Evolutionary conservation across 306 rosid species (phyloP).

Genomic region (Pterocarpus santalinus): DNA sequence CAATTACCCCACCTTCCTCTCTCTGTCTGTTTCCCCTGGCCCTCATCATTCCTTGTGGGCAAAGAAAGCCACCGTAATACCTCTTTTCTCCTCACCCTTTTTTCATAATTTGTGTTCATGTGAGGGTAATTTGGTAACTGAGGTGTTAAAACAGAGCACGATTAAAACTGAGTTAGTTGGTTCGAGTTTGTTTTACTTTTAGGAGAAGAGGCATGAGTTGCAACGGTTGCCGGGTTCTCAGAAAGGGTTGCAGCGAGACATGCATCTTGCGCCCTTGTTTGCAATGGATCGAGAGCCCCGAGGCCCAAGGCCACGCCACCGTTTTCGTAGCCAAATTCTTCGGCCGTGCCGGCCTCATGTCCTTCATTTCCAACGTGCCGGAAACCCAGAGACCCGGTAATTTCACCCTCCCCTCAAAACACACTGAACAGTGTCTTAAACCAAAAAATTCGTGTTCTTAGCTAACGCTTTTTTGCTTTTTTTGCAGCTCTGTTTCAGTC

Average conservation of each 20-base stretch:
- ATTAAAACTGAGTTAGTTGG: neutral
- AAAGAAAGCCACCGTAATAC: neutral
- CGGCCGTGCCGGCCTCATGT: slow-evolving; percentile 98
- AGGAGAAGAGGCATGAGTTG: slow-evolving; percentile 71
- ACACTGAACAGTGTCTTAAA: too few species aligned
- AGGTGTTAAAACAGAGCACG: neutral
- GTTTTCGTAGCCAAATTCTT: slow-evolving; percentile 97
- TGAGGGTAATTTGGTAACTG: neutral
- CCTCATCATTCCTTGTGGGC: neutral
- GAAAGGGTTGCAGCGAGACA: slow-evolving; percentile 96
- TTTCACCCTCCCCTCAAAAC: neutral
- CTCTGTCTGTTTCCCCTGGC: neutral
- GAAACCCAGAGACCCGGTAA: slow-evolving; percentile 84
- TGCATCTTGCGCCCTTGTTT: slow-evolving; percentile 87
- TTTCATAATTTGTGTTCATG: slow-evolving; percentile 31
- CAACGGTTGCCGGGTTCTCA: slow-evolving; percentile 98
- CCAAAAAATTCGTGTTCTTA: neutral
- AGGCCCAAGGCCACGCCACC: slow-evolving; percentile 95
- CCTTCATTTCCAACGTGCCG: slow-evolving; percentile 93
- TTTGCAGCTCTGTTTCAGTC: slow-evolving; percentile 85
- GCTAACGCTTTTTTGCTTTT: neutral
- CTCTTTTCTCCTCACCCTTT: neutral
- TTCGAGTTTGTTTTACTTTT: neutral
- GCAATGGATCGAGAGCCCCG: slow-evolving; percentile 89
- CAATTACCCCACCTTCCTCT: neutral